phyloP scores from a whole-genome alignment of 2,329 filamentous ascomycete species.

The Didymella pomorum region DNA sequence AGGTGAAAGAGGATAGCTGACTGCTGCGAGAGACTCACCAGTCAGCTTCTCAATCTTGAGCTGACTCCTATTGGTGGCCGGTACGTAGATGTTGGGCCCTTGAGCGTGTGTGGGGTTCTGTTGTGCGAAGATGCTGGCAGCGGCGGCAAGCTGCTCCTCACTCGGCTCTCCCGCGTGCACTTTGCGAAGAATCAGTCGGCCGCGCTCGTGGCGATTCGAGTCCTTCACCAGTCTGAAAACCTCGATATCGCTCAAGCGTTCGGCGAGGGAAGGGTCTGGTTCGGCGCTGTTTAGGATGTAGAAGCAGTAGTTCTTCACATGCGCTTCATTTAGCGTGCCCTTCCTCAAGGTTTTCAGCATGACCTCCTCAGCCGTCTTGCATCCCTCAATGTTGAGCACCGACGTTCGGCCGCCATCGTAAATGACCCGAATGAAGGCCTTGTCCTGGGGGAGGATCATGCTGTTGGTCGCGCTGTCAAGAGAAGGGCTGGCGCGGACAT shows the following conservation, averaged over 20 bases:
- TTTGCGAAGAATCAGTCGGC: conserved; percentile 87
- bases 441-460: conserved; percentile 82
- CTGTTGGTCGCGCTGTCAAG: conserved; percentile 79
- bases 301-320: conserved; percentile 96
- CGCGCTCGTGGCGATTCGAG: conserved; percentile 82
- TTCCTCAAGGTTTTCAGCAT: conserved; percentile 90
- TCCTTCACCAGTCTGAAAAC: conserved; percentile 92
- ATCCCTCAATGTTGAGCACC: conserved; percentile 90
- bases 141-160: conserved; percentile 82
- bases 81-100: conserved; percentile 56
- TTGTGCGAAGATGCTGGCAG: conserved; percentile 87
- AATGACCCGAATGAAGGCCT: conserved; percentile 91
- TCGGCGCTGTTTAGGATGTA: conserved; percentile 89
- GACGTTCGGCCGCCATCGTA: conserved; percentile 91
- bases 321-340: conserved; percentile 85
- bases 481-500: conserved; percentile 82
- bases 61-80: conserved; percentile 78
- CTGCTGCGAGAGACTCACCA: conserved; percentile 84
- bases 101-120: conserved; percentile 78
- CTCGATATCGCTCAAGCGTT: conserved; percentile 84
- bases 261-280: conserved; percentile 80
- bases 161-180: conserved; percentile 93
- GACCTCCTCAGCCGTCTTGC: conserved; percentile 90
- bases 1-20: conserved; percentile 87
- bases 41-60: conserved; percentile 88